Base-by-base conservation (phyloP, 2,329 filamentous ascomycete genomes). In the Aspergillus piperis region DNA sequence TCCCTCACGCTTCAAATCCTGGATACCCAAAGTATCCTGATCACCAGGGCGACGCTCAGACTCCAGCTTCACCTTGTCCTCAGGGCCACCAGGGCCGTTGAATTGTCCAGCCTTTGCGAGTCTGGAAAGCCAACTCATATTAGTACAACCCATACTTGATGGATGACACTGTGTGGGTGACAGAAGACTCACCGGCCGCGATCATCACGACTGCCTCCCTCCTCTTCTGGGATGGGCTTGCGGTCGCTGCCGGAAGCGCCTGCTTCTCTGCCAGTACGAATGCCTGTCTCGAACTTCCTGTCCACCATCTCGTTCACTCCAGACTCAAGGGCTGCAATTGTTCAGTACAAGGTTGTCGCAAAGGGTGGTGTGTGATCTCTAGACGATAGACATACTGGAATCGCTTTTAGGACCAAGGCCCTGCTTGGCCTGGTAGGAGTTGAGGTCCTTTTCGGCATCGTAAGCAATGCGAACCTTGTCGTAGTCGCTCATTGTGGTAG, bases 301-400 rank as follows among this genome's bases (percentile, higher is more conserved):
- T 76, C 68, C 27, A 71, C 77, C 58, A 71, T 70, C 64, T 74
- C 73, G 60, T 80, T 71, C 61, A 80, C 71, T 27, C 77, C 77
- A 21, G 78, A 79, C 62, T 80, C 78, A 21, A 68, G 50, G 23
- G 73, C 76, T 78, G 25, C 17, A 21, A 2, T 13, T 17, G 10
- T 8, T 64, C 13, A 47, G 53, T 32, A 47, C 17, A 44, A 19
- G 23, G 5, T 50, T 15, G 23, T 30, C 27, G 32, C 10, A 36
- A 32, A 27, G 6, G 3, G 13, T 27, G 23, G 10, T 50, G 25
- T 17, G 15, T 15, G 3, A 27, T 8, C 15, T 30, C 10, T 36
- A 36, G 11, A 17, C 8, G 25, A 6, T 25, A 17, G 38, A 65
- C 70, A 17, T 75, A 80, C 77, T 71, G 19, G 77, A 77, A 54